phyloP scores from a whole-genome alignment of 1,284 basidiomycete genomes.

The Ceratobasidium sp. region DNA sequence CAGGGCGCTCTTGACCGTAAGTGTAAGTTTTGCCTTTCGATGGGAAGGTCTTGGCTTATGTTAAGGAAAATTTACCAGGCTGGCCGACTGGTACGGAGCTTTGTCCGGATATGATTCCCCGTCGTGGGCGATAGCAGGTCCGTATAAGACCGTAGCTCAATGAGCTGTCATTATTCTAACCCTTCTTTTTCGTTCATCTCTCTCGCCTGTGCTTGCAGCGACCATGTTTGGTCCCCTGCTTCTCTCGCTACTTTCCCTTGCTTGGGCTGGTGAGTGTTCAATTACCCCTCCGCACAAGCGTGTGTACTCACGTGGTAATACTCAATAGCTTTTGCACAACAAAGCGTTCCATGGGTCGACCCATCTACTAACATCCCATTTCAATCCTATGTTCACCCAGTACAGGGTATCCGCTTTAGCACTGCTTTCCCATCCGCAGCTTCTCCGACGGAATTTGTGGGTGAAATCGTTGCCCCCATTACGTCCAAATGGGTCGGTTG shows the following conservation, averaged over 20 bases:
- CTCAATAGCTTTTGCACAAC: slow-evolving; percentile 26
- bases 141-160: slow-evolving; percentile 7
- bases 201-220: background rate
- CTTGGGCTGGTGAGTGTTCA: slow-evolving; percentile 12
- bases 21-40: too few species aligned
- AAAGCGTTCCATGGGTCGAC: slow-evolving; percentile 35
- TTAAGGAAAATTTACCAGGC: background rate
- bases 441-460: slow-evolving; percentile 60
- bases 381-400: slow-evolving; percentile 21
- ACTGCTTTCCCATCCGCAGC: slow-evolving; percentile 34
- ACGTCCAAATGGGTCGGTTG: slow-evolving; percentile 61
- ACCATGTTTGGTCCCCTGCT: slow-evolving; percentile 33
- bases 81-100: slow-evolving; percentile 14
- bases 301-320: slow-evolving; percentile 1
- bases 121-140: background rate
- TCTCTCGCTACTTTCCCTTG: slow-evolving; percentile 36
- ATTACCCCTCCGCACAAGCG: too few species aligned
- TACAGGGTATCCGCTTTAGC: slow-evolving; percentile 35
- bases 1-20: too few species aligned
- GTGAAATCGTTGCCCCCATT: slow-evolving; percentile 64
- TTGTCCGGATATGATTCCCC: slow-evolving; percentile 4
- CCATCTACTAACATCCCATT: slow-evolving; percentile 27
- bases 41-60: too few species aligned
- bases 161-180: background rate
- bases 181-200: slow-evolving; percentile 1